Evolutionary conservation across 495 filamentous ascomycete genomes (phyloP).

Genomic region (Cercophora scortea): DNA sequence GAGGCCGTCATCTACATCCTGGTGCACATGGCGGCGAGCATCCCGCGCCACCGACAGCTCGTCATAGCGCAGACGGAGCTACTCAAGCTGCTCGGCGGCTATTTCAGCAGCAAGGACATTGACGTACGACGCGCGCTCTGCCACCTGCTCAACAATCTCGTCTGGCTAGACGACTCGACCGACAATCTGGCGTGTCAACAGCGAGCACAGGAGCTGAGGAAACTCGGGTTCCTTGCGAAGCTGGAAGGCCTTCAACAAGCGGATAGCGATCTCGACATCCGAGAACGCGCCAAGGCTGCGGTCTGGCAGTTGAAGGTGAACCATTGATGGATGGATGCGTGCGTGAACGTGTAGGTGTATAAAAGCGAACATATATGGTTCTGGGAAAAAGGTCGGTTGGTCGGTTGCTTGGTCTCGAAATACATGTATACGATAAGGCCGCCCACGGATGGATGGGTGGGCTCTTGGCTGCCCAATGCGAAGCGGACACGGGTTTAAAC

Average conservation of each 20-base stretch:
- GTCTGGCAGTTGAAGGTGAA: conserved; percentile 52
- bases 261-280: conserved; percentile 76
- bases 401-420: neutral
- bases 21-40: conserved; percentile 76
- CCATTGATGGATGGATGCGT: neutral
- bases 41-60: conserved; percentile 63
- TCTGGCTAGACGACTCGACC: conserved; percentile 63
- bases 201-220: conserved; percentile 59
- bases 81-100: conserved; percentile 56
- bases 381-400: neutral
- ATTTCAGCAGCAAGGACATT: conserved; percentile 63
- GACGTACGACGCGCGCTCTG: conserved; percentile 67
- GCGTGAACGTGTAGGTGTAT: neutral
- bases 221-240: conserved; percentile 61
- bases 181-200: conserved; percentile 54
- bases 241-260: conserved; percentile 52
- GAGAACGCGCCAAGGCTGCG: conserved; percentile 75
- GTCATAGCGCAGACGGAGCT: conserved; percentile 50
- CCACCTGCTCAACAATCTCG: conserved; percentile 77
- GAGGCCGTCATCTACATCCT: conserved; percentile 66
- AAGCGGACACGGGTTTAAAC: too few species aligned
- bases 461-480: too few species aligned
- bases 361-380: neutral
- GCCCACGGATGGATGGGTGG: too few species aligned
- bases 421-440: too few species aligned